These are phyloP conservation scores for Madurella mycetomatis DNA, from an alignment of 2,329 filamentous ascomycete genomes.

Conservation along the genomic window DNA sequence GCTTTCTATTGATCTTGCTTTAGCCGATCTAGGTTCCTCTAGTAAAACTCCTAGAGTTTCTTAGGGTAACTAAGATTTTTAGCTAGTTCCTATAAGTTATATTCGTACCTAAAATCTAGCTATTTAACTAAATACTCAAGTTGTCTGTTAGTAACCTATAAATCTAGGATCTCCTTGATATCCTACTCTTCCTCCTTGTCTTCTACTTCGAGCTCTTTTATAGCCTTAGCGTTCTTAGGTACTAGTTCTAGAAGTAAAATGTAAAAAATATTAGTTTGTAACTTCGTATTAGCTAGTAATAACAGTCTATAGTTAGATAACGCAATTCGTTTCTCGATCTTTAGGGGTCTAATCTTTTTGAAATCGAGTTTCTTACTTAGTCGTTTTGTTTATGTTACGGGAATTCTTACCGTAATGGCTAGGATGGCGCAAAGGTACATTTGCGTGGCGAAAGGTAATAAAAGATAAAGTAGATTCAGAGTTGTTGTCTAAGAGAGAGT, in stretches of 20 bases:
- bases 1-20: too few species aligned
- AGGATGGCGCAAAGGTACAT: too few species aligned
- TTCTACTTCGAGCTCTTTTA: not conserved
- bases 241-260: slow-evolving; percentile 12
- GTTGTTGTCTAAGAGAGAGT: too few species aligned
- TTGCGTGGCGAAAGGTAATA: too few species aligned
- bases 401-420: too few species aligned
- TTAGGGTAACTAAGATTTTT: slow-evolving; percentile 5
- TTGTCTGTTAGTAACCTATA: not conserved
- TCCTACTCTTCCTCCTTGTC: slow-evolving; percentile 15
- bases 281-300: slow-evolving; percentile 1
- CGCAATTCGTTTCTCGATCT: slow-evolving; percentile 6
- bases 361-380: slow-evolving; percentile 10
- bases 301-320: slow-evolving; percentile 2
- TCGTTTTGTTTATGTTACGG: too few species aligned
- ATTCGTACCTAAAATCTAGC: slow-evolving; percentile 3
- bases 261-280: slow-evolving; percentile 8
- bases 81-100: slow-evolving; percentile 7
- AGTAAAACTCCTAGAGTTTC: slow-evolving; percentile 10
- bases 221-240: not conserved
- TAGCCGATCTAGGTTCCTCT: slow-evolving; percentile 6
- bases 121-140: slow-evolving; percentile 6
- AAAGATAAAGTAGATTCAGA: too few species aligned
- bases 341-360: slow-evolving; percentile 12
- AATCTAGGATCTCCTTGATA: slow-evolving; percentile 8